Evolutionary conservation across 129 eudicot species (phyloP).

Genomic region (Ambrosia artemisiifolia): DNA sequence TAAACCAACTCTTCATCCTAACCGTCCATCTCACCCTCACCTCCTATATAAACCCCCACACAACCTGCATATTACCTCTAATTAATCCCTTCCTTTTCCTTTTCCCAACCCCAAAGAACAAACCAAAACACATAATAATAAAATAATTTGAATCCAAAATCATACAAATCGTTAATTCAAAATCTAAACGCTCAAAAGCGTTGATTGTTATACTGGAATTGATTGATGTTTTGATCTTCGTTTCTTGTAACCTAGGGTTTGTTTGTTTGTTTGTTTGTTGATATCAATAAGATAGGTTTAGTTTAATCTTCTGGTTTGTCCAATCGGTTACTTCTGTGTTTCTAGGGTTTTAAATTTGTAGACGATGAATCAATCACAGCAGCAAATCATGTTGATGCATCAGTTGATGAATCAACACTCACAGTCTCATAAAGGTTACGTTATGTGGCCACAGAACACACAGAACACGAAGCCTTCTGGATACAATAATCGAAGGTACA

Average conservation of each 20-base stretch:
- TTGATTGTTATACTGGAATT: no score
- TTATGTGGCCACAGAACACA: conserved; percentile 48
- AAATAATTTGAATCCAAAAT: conserved; percentile 4
- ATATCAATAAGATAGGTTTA: background rate
- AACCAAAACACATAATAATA: background rate
- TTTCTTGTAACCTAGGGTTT: conserved; percentile 24
- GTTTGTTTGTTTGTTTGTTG: background rate
- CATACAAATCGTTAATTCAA: background rate
- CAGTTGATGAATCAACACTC: conserved; percentile 33
- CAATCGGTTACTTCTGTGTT: background rate
- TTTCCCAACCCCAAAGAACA: conserved; percentile 17
- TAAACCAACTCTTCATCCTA: conserved; percentile 5
- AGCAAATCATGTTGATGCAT: conserved; percentile 24
- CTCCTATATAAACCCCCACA: conserved; percentile 9
- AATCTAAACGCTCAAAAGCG: background rate
- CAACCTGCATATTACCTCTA: background rate
- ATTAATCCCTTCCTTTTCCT: conserved; percentile 12
- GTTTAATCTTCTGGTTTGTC: background rate
- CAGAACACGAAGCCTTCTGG: conserved; percentile 31
- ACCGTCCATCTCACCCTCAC: conserved; percentile 22
- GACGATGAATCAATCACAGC: conserved; percentile 40
- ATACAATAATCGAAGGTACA: conserved; percentile 45
- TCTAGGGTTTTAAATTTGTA: conserved; percentile 14
- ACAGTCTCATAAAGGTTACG: conserved; percentile 41
- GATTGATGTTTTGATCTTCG: background rate